Base-by-base conservation (phyloP, 257 asterid species). In the Fraxinus anomala region DNA sequence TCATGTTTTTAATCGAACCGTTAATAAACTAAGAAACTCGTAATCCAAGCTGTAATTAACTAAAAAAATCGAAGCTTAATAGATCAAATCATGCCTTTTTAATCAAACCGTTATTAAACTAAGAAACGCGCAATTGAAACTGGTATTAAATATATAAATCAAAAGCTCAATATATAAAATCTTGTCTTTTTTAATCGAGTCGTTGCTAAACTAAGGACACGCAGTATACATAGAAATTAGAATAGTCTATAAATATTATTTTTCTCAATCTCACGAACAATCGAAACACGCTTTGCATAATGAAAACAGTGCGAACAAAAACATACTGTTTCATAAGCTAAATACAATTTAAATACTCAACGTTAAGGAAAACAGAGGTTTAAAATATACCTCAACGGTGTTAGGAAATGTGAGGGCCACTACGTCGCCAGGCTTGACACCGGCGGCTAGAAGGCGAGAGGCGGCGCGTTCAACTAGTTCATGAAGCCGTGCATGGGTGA, bases 401-500 rank as follows among this genome's bases (percentile, higher is more conserved):
- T 93, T 96, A 21, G 99, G 97, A 81, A 96, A 96, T 51, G 98
- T 93, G 40, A 96, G 97, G 63, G 97, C 99, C 40, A 96, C 87
- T 39, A 92, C 96, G 23, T 96, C 97, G 26, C 94, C 94, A 0
- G 91, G 92, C 17, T 80, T 82, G 44, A 96, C 89, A 63, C 99
- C 98, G 80, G 97, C 92, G 76, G 97, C 83, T 44, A 91, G 23
- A 49, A 96, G 97, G 3, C 83, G 81, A 11, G 91, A 87, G 73
- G 97, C 99, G 73, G 97, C 91, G 30, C 82, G 75, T 28, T 96
- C 91, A 17, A 93, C 80, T 76, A 93, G 89, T 0, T 87, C 86
- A 59, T 86, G 80, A 73, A 93, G 91, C 11, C 86, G 85, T 51
- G 91, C 83, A 49, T 96, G 91, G 0, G 92, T 88, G 68, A 93